These are phyloP conservation scores for Alternaria arbusti DNA, from an alignment of 2,329 filamentous ascomycete species.

Conservation along the genomic window DNA sequence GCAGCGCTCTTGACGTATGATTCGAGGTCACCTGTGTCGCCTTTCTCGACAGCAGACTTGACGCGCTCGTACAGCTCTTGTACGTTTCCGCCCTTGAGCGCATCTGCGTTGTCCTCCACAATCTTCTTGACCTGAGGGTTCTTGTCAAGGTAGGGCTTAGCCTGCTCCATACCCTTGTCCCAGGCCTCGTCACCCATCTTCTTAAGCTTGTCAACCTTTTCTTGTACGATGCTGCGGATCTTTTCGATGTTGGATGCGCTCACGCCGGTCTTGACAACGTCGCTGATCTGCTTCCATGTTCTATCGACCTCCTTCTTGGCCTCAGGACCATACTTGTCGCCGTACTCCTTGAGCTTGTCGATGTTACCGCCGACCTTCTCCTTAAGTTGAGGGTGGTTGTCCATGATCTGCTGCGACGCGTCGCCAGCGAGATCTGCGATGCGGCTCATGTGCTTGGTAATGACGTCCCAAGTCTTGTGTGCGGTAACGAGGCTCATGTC, in stretches of 20 bases:
- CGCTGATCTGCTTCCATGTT: slow-evolving; percentile 71
- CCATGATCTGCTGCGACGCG: slow-evolving; percentile 67
- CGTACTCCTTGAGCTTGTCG: slow-evolving; percentile 72
- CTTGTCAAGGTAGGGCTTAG: slow-evolving; percentile 76
- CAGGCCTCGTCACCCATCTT: slow-evolving; percentile 74
- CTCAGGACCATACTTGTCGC: slow-evolving; percentile 74
- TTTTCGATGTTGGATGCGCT: slow-evolving; percentile 61
- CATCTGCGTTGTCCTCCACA: slow-evolving; percentile 72
- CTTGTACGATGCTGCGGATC: slow-evolving; percentile 68
- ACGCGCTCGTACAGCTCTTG: slow-evolving; percentile 68
- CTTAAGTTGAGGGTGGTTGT: slow-evolving; percentile 77
- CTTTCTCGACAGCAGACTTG: slow-evolving; percentile 66
- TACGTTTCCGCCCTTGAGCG: slow-evolving; percentile 71
- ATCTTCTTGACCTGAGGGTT: slow-evolving; percentile 77
- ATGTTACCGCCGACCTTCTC: slow-evolving; percentile 73
- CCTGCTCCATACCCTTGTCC: slow-evolving; percentile 73
- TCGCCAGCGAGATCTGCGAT: slow-evolving; percentile 68
- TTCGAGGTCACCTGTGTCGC: slow-evolving; percentile 65
- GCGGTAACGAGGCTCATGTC: slow-evolving; percentile 67
- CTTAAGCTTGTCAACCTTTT: slow-evolving; percentile 71
- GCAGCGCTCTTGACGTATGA: slow-evolving; percentile 65
- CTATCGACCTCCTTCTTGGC: slow-evolving; percentile 78
- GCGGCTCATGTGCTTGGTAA: slow-evolving; percentile 67
- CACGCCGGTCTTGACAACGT: slow-evolving; percentile 68
- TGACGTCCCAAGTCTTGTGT: slow-evolving; percentile 65